Evolutionary conservation across 2,329 filamentous ascomycete genomes (phyloP).

Genomic region (Colletotrichum tamarilloi): DNA sequence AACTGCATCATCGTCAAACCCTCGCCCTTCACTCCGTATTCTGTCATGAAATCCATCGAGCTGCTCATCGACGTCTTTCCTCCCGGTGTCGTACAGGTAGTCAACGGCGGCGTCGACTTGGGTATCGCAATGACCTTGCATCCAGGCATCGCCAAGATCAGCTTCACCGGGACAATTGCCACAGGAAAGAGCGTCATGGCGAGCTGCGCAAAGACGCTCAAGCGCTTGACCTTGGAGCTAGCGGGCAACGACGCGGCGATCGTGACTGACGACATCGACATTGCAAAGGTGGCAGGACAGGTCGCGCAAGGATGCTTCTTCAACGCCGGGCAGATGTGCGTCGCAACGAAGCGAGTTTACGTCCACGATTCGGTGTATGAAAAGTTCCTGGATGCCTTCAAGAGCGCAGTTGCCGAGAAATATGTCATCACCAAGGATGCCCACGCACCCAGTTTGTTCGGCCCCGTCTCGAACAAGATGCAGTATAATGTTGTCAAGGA

Average conservation of each 20-base stretch:
- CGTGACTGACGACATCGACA: constrained; percentile 63
- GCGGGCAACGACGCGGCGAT: constrained; percentile 68
- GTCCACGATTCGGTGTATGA: constrained; percentile 71
- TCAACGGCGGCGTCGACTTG: constrained; percentile 65
- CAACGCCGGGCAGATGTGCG: constrained; percentile 66
- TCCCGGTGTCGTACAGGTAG: constrained; percentile 65
- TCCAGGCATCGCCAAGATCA: constrained; percentile 65
- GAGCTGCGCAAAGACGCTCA: constrained; percentile 61
- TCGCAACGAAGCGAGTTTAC: constrained; percentile 69
- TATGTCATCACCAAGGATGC: constrained; percentile 2
- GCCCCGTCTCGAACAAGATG: constrained; percentile 72
- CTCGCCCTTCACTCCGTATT: constrained; percentile 67
- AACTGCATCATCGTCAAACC: constrained; percentile 62
- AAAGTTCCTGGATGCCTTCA: constrained; percentile 57
- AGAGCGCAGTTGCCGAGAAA: constrained; percentile 28
- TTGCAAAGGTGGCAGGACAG: constrained; percentile 52
- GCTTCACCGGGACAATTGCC: constrained; percentile 66
- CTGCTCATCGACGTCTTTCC: constrained; percentile 61
- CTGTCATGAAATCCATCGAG: constrained; percentile 63
- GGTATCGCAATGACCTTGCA: constrained; percentile 66
- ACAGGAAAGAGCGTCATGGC: constrained; percentile 63
- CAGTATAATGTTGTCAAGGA: constrained; percentile 69
- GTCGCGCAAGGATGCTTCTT: constrained; percentile 61
- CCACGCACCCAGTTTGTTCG: constrained; percentile 48
- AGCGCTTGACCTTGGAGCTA: constrained; percentile 63